A percentile compares a stretch with the other conserved stretches of the same genome.
Evolutionary conservation across 1,139 yeast genomes (phyloP).

Genomic region (Saccharomyces pastorianus): DNA sequence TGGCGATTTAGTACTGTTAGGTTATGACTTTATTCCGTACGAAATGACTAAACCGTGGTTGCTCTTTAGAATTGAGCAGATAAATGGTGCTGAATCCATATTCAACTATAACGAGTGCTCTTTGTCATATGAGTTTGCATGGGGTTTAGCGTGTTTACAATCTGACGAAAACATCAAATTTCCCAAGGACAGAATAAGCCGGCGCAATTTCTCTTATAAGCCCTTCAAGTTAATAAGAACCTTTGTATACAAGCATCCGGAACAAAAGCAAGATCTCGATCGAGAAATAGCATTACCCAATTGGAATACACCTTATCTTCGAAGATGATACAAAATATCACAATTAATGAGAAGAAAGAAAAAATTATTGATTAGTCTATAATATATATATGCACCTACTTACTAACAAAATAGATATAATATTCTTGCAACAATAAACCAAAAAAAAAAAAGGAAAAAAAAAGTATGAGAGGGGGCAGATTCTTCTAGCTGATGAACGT

Average conservation of each 20-base stretch:
- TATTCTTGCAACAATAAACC: not conserved
- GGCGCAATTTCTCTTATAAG: not conserved
- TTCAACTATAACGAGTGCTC: conserved; percentile 2
- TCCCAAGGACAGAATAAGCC: not conserved
- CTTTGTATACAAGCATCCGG: conserved; percentile 9
- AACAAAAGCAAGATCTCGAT: conserved; percentile 5
- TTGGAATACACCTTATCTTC: conserved; percentile 13
- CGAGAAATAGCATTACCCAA: conserved; percentile 7
- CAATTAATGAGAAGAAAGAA: not conserved
- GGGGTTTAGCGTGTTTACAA: not conserved
- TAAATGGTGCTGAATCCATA: conserved; percentile 4
- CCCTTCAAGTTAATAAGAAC: conserved; percentile 7
- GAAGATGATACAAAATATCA: not conserved
- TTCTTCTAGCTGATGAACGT: conserved; percentile 20
- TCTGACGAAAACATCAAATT: not conserved
- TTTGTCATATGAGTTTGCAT: not conserved
- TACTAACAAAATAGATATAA: not conserved
- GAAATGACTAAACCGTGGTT: conserved; percentile 12
- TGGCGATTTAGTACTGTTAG: conserved; percentile 10
- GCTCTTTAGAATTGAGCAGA: conserved; percentile 10
- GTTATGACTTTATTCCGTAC: conserved; percentile 15
- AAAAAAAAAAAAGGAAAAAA: no score
- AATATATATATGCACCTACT: not conserved
- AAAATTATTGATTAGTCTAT: not conserved
- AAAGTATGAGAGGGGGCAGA: no score